These are phyloP conservation scores for Falciphora oryzae DNA, from an alignment of 2,329 filamentous ascomycete species.

Conservation along the genomic window DNA sequence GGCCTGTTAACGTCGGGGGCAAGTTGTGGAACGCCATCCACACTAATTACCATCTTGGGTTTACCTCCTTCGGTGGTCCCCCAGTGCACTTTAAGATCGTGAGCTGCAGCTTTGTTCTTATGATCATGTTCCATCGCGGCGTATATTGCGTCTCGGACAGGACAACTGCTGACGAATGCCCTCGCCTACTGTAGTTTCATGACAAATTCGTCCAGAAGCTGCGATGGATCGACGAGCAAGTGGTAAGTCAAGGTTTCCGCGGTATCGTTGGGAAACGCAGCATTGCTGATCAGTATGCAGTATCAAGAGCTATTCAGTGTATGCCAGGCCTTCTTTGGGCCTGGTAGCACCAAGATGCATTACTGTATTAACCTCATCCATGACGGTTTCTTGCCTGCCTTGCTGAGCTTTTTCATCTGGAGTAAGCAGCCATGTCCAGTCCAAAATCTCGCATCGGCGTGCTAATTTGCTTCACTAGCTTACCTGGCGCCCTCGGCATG, in stretches of 20 bases:
- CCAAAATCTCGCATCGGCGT: not conserved
- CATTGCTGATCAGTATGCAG: slow-evolving; percentile 26
- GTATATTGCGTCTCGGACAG: slow-evolving; percentile 11
- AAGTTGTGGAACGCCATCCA: no score
- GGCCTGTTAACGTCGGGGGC: no score
- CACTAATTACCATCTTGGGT: slow-evolving; percentile 53
- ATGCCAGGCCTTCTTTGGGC: slow-evolving; percentile 61
- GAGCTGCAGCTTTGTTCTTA: not conserved
- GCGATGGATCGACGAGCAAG: slow-evolving; percentile 64
- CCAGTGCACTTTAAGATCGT: slow-evolving; percentile 65
- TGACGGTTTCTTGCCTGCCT: slow-evolving; percentile 50
- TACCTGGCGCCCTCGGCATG: slow-evolving; percentile 67
- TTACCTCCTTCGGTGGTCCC: slow-evolving; percentile 62
- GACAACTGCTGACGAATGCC: not conserved
- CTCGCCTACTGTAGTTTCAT: slow-evolving; percentile 38
- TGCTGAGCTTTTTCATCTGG: slow-evolving; percentile 60
- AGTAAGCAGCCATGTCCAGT: slow-evolving; percentile 28
- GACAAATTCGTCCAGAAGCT: slow-evolving; percentile 54
- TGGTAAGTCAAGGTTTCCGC: slow-evolving; percentile 33
- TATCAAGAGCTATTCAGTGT: slow-evolving; percentile 69
- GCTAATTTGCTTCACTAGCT: slow-evolving; percentile 27
- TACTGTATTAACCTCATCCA: slow-evolving; percentile 63
- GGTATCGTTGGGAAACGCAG: no score
- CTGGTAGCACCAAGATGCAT: slow-evolving; percentile 64
- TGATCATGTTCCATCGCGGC: no score